A percentile compares a stretch with the other conserved stretches of the same genome.
These are phyloP conservation scores for Saxispiralis lemnorum DNA, from an alignment of 495 filamentous ascomycete species.

Conservation along the genomic window DNA sequence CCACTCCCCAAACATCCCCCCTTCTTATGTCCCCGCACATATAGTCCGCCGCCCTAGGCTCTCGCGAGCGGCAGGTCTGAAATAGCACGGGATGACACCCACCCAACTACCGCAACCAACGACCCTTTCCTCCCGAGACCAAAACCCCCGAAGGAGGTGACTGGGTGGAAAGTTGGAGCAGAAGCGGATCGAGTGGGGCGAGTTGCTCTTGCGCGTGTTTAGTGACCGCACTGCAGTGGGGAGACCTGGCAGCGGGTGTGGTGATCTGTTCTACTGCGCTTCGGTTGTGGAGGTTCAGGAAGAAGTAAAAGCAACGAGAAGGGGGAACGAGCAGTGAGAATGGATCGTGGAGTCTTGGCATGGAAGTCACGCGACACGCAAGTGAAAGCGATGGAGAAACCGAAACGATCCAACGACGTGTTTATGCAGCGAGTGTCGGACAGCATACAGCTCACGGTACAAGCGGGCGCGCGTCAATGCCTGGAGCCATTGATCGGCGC, in stretches of 20 bases:
- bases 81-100: neutral
- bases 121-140: neutral
- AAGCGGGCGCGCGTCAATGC: constrained; percentile 3
- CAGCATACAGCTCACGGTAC: neutral
- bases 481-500: constrained; percentile 4
- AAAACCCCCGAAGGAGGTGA: too few species aligned
- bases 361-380: neutral
- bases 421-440: neutral
- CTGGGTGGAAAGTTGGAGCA: too few species aligned
- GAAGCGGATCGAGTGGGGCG: too few species aligned
- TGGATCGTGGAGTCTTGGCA: too few species aligned
- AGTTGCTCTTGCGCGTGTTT: constrained; percentile 8
- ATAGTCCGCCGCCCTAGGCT: constrained; percentile 11
- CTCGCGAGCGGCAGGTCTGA: constrained; percentile 9
- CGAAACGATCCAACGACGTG: neutral
- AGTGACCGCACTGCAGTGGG: constrained; percentile 13
- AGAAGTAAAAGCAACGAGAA: constrained; percentile 1
- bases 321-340: neutral
- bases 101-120: neutral
- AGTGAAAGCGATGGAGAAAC: neutral
- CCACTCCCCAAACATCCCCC: too few species aligned
- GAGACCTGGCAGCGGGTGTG: constrained; percentile 4
- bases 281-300: neutral
- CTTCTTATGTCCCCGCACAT: constrained; percentile 6
- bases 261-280: constrained; percentile 14